These are phyloP conservation scores for Penicillium fimorum DNA, from an alignment of 495 filamentous ascomycete genomes.

Conservation along the genomic window DNA sequence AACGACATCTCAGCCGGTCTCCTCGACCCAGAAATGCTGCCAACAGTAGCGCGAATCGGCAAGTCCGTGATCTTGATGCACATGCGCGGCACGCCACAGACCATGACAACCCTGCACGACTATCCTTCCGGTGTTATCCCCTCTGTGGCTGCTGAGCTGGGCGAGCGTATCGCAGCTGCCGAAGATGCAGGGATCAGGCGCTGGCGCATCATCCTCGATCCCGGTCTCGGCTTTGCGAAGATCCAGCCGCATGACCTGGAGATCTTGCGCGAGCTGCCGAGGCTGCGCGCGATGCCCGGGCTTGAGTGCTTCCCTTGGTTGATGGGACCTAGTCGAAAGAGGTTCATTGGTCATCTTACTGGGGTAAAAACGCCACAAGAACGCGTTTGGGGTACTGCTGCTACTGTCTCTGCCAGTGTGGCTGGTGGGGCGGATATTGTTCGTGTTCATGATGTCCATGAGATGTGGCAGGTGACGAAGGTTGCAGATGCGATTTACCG, in stretches of 20 bases:
- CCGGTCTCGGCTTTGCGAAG: constrained; percentile 93
- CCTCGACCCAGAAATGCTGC: constrained; percentile 78
- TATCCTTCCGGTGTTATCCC: constrained; percentile 76
- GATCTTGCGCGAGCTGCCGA: constrained; percentile 63
- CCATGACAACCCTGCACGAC: constrained; percentile 67
- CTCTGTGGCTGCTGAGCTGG: constrained; percentile 68
- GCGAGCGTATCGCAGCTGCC: constrained; percentile 67
- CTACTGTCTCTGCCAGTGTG: constrained; percentile 81
- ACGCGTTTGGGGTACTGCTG: constrained; percentile 82
- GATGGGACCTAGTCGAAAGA: constrained; percentile 84
- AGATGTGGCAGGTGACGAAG: constrained; percentile 84
- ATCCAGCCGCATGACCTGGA: constrained; percentile 74
- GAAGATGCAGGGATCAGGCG: constrained; percentile 79
- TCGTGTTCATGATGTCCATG: constrained; percentile 86
- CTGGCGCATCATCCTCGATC: constrained; percentile 95
- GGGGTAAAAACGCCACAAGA: constrained; percentile 66
- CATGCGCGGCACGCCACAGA: constrained; percentile 85
- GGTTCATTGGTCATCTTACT: constrained; percentile 81
- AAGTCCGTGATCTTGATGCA: constrained; percentile 89
- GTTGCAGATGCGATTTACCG: constrained; percentile 92
- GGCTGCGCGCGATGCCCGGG: constrained; percentile 60
- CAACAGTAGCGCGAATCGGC: constrained; percentile 74
- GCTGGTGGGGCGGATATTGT: constrained; percentile 94
- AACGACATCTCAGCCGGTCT: constrained; percentile 89
- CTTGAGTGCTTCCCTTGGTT: constrained; percentile 81